Conservation (phyloP, 352 stramenopile species). For the Phytophthora sp. region DNA sequence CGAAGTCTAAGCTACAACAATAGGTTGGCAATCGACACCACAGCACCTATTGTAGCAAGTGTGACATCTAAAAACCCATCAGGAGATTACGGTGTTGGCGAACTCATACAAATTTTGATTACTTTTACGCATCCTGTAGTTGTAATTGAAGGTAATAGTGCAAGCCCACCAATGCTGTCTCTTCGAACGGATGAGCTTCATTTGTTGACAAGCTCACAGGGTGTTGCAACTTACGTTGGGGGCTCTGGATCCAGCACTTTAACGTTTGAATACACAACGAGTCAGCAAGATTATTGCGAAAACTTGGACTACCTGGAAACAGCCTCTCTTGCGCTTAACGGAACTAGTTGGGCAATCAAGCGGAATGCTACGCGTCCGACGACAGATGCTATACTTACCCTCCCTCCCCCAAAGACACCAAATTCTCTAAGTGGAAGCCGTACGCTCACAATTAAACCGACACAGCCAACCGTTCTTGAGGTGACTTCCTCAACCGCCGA, state of each 20-base stretch:
- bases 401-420: constrained; percentile 41
- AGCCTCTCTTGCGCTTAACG: constrained; percentile 48
- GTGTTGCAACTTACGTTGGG: constrained; percentile 51
- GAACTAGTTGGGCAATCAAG: constrained; percentile 35
- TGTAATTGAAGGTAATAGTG: constrained; percentile 27
- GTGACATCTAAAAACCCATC: constrained; percentile 54
- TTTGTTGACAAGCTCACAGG: constrained; percentile 39
- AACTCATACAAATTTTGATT: constrained; percentile 56
- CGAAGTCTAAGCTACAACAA: constrained; percentile 69
- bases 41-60: constrained; percentile 36
- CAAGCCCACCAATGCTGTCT: constrained; percentile 36
- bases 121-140: constrained; percentile 54
- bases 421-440: constrained; percentile 59
- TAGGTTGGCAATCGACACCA: constrained; percentile 63
- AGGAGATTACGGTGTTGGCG: constrained; percentile 68
- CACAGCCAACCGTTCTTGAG: constrained; percentile 38
- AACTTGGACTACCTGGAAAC: constrained; percentile 67
- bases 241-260: constrained; percentile 58
- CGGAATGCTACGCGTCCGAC: constrained; percentile 56
- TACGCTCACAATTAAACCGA: constrained; percentile 65
- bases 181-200: constrained; percentile 66
- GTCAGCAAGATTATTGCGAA: constrained; percentile 60
- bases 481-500: constrained; percentile 44
- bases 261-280: constrained; percentile 61
- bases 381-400: constrained; percentile 43